Evolutionary conservation across 345 rosid genomes (phyloP).

Genomic region (Acer campestre): DNA sequence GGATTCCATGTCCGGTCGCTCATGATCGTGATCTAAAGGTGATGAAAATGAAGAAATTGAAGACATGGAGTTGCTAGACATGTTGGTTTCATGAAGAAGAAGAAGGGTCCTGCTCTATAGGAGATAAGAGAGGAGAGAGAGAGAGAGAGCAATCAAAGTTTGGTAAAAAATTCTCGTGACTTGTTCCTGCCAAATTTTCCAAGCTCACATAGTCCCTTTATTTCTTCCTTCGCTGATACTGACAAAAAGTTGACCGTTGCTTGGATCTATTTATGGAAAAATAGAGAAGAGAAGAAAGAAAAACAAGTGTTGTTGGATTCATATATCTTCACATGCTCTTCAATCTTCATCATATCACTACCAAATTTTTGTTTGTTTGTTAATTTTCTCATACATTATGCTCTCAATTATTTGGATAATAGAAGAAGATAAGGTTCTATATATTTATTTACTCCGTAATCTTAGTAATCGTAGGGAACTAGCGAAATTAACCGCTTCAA

Average conservation of each 20-base stretch:
- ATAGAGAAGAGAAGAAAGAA: conserved; percentile 11
- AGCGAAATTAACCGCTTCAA: no score
- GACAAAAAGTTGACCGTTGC: conserved; percentile 38
- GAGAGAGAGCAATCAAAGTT: conserved; percentile 4
- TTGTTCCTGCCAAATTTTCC: conserved; percentile 34
- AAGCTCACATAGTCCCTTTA: conserved; percentile 32
- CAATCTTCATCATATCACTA: conserved; percentile 1
- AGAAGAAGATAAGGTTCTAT: not conserved
- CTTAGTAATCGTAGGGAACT: not conserved
- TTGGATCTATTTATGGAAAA: conserved; percentile 16
- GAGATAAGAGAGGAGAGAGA: conserved; percentile 28
- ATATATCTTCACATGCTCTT: conserved; percentile 21
- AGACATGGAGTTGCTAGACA: conserved; percentile 35
- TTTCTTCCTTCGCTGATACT: conserved; percentile 7
- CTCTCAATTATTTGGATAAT: not conserved
- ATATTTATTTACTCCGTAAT: no score
- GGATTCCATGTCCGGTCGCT: conserved; percentile 45
- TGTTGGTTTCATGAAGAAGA: conserved; percentile 9
- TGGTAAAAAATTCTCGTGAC: conserved; percentile 44
- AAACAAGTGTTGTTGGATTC: conserved; percentile 15
- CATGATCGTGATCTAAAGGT: conserved; percentile 28
- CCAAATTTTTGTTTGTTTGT: conserved; percentile 2
- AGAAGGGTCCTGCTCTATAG: conserved; percentile 12
- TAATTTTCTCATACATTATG: not conserved
- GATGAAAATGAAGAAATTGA: conserved; percentile 36